Base-by-base conservation (phyloP, 305 asterid genomes). In the Fraxinus baroniana region DNA sequence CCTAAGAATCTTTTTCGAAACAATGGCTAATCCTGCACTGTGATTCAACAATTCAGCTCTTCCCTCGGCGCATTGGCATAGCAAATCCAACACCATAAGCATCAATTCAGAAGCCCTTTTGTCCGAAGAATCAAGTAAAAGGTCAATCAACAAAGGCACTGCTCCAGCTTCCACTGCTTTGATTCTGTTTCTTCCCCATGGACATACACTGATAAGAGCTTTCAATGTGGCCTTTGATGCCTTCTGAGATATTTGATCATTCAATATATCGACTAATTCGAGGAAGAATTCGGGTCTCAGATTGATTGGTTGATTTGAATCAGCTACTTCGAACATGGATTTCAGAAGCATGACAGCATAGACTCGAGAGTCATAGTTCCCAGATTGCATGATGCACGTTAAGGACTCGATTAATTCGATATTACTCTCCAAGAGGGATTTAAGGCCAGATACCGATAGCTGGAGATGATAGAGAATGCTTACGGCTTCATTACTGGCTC, bases 31-130 rank as follows among this genome's bases (percentile, higher is more conserved):
- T 0, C 98, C 98, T 0, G 94, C 98, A 0, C 88, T 84, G 78
- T 94, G 97, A 6, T 81, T 85, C 71, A 94, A 28, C 44, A 94
- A 74, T 82, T 86, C 94, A 0, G 97, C 91, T 78, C 98, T 82
- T 4, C 98, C 98, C 62, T 94, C 97, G 0, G 98, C 97, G 74
- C 95, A 89, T 78, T 90, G 95, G 88, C 97, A 93, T 0, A 93
- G 70, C 52, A 82, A 74, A 60, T 94, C 97, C 78, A 94, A 12
- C 39, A 87, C 83, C 15, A 75, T 46, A 2, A 94, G 20, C 2
- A 87, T 79, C 89, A 89, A 85, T 84, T 94, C 97, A 0, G 84
- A 83, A 0, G 28, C 55, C 79, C 95, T 73, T 52, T 86, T 90
- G 0, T 94, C 95, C 0, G 78, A 22, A 0, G 87, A 78, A 8